Percentiles rank a stretch among this genome's conserved stretches.
phyloP scores from a whole-genome alignment of 2,329 filamentous ascomycete genomes.

The Aspergillus aculeatus region DNA sequence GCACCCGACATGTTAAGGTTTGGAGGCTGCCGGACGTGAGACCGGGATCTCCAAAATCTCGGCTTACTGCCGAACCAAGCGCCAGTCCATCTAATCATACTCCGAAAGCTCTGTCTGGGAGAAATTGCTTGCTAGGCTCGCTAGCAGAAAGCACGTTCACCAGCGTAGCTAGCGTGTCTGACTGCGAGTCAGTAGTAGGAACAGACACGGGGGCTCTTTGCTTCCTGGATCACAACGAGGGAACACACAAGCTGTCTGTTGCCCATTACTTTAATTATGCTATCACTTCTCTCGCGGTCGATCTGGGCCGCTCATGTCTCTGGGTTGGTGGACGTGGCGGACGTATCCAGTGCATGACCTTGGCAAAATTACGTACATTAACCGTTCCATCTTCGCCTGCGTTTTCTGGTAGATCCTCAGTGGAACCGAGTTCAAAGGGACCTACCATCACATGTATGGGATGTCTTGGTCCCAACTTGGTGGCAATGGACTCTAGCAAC shows the following conservation, averaged over 20 bases:
- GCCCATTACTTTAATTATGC: constrained; percentile 66
- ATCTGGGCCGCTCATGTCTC: constrained; percentile 54
- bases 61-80: constrained; percentile 45
- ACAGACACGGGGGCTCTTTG: constrained; percentile 90
- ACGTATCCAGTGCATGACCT: constrained; percentile 49
- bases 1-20: constrained; percentile 87
- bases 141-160: constrained; percentile 83
- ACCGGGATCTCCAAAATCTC: constrained; percentile 63
- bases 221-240: constrained; percentile 73
- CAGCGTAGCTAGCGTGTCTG: constrained; percentile 69
- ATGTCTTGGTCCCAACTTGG: constrained; percentile 64
- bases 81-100: constrained; percentile 41
- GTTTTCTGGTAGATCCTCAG: constrained; percentile 20
- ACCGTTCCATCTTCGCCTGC: constrained; percentile 28
- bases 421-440: constrained; percentile 29
- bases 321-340: constrained; percentile 70
- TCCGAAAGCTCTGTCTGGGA: constrained; percentile 73
- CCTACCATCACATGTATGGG: constrained; percentile 64
- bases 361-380: constrained; percentile 39
- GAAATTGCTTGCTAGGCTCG: constrained; percentile 81
- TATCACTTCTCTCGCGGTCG: constrained; percentile 65
- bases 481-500: constrained; percentile 73
- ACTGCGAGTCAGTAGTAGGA: constrained; percentile 75
- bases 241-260: constrained; percentile 67
- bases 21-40: constrained; percentile 77